Base-by-base conservation (phyloP, 495 filamentous ascomycete species). In the Penicillium ochrochloron region DNA sequence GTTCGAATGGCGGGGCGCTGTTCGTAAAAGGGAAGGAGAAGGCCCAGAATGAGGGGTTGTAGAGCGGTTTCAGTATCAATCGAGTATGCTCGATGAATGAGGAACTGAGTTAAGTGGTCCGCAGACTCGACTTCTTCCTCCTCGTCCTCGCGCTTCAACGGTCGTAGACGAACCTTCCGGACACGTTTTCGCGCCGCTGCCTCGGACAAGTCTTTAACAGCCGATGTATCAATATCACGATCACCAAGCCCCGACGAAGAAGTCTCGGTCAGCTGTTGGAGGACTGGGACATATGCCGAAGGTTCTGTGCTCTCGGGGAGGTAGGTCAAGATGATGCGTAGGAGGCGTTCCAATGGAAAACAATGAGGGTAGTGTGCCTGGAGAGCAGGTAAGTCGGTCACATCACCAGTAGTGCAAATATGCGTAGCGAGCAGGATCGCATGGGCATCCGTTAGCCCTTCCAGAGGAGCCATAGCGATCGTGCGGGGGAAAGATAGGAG, bases 311-410 rank as follows among this genome's bases (percentile, higher is more conserved):
- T 90, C 72, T 95, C 93, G 39, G 94, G 93, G 8, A 97, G 84
- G 66, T 88, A 95, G 58, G 90, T 96, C 62, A 97, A 83, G 63
- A 97, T 77, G 56, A 97, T 90, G 68, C 93, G 88, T 65, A 96
- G 79, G 37, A 94, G 67, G 50, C 91, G 83, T 62, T 91, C 89
- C 12, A 85, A 81, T 21, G 84, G 83, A 59, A 94, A 82, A 62
- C 83, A 82, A 66, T 84, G 76, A 41, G 75, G 81, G 64, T 88
- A 83, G 57, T 81, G 81, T 56, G 85, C 79, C 60, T 87, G 83
- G 34, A 97, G 80, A 51, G 78, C 80, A 62, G 82, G 83, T 63
- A 97, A 76, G 57, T 80, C 79, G 54, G 82, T 73, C 56, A 94
- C 80, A 73, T 93, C 83, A 66, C 81, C 80, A 48, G 77, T 77